phyloP scores from a whole-genome alignment of 2,329 filamentous ascomycete genomes.

The Trichoderma brevicompactum region DNA sequence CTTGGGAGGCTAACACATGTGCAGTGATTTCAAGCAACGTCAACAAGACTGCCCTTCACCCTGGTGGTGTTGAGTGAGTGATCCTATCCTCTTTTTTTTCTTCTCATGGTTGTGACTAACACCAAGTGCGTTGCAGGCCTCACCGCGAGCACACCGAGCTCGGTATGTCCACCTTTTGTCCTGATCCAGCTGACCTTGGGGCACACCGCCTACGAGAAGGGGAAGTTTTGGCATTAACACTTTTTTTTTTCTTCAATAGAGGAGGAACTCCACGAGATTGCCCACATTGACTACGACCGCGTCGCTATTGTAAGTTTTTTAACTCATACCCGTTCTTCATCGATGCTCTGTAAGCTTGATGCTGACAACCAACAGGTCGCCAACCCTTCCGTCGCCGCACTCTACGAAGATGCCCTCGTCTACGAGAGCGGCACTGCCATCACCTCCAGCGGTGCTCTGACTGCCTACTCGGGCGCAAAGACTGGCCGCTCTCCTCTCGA shows the following conservation, averaged over 20 bases:
- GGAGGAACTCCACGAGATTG: constrained; percentile 95
- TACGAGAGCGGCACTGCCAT: constrained; percentile 98
- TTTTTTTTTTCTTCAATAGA: constrained; percentile 49
- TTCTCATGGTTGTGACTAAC: constrained; percentile 28
- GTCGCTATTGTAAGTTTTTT: constrained; percentile 86
- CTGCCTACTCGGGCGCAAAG: constrained; percentile 97
- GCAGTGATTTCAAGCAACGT: constrained; percentile 62
- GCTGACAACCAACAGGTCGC: constrained; percentile 57
- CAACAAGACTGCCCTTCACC: constrained; percentile 93
- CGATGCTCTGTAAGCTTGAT: neutral
- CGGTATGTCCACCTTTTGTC: constrained; percentile 49
- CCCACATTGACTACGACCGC: constrained; percentile 98
- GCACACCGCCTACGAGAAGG: constrained; percentile 1
- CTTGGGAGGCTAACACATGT: constrained; percentile 28
- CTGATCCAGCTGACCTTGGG: constrained; percentile 19
- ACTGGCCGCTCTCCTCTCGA: constrained; percentile 95
- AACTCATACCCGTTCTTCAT: too few species aligned
- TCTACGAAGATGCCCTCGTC: constrained; percentile 97
- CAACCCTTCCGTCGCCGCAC: constrained; percentile 91
- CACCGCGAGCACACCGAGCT: constrained; percentile 91
- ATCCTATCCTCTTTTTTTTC: constrained; percentile 26
- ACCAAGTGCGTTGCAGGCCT: constrained; percentile 61
- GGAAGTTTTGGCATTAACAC: constrained; percentile 1
- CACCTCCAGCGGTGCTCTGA: constrained; percentile 91
- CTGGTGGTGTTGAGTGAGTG: constrained; percentile 87